phyloP scores from a whole-genome alignment of 2,329 filamentous ascomycete genomes.

The Sclerotinia subarctica region DNA sequence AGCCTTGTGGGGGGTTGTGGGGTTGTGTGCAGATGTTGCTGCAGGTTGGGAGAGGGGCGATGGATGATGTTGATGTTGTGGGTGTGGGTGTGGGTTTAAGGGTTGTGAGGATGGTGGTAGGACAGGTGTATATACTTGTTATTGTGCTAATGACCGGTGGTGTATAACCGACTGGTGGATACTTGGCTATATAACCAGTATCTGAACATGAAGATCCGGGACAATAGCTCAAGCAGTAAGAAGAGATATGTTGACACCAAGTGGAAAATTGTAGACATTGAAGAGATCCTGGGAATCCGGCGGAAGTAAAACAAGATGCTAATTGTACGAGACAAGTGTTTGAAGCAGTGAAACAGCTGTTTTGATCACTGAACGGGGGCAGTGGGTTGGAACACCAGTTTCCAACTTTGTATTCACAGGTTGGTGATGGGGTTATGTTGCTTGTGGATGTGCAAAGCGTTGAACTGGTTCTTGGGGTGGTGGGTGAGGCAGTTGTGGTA shows the following conservation, averaged over 20 bases:
- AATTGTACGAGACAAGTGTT: constrained; percentile 47
- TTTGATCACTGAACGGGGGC: constrained; percentile 47
- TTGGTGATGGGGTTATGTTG: constrained; percentile 41
- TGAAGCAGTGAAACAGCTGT: constrained; percentile 43
- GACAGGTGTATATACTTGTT: constrained; percentile 40
- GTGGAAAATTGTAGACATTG: constrained; percentile 50
- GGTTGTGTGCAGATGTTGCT: constrained; percentile 50
- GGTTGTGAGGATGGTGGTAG: constrained; percentile 30
- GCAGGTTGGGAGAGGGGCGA: constrained; percentile 48
- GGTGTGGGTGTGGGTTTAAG: constrained; percentile 38
- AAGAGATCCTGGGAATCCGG: constrained; percentile 49
- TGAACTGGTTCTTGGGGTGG: constrained; percentile 25
- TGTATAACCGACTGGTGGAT: constrained; percentile 42
- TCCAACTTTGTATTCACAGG: constrained; percentile 54
- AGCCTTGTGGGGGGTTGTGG: constrained; percentile 58
- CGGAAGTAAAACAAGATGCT: constrained; percentile 50
- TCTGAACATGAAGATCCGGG: constrained; percentile 42
- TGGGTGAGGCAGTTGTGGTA: constrained; percentile 21
- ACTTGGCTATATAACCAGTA: constrained; percentile 44
- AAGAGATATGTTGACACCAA: constrained; percentile 49
- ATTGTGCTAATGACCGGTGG: constrained; percentile 42
- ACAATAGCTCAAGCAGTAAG: constrained; percentile 46
- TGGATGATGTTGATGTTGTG: constrained; percentile 28
- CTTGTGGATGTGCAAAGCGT: constrained; percentile 48
- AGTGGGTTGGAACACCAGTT: constrained; percentile 52